Evolutionary conservation across 2,329 filamentous ascomycete genomes (phyloP), one percentile per base, ranked within the genome.

Genomic region (Orbilia javanica): DNA sequence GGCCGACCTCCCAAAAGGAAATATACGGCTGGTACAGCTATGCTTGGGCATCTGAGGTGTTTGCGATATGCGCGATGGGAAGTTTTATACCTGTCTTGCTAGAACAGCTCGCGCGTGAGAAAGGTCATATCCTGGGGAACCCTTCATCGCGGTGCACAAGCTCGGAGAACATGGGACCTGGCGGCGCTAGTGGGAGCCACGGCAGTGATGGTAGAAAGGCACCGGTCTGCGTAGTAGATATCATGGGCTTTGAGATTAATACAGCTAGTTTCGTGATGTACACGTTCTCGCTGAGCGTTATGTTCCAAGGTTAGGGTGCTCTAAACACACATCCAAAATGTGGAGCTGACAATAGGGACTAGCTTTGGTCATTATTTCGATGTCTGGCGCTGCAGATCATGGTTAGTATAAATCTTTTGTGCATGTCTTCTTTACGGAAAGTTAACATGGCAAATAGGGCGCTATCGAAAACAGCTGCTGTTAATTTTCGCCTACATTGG

Each of bases 261-360:
- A 97, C 95, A 0, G 94, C 95, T 39, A 96, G 93, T 84, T 97
- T 98, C 84, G 95, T 94, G 83, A 97, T 98, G 93, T 98, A 98
- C 85, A 97, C 94, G 1, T 99, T 99, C 84, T 97, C 94, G 73
- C 87, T 96, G 82, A 96, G 93, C 83, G 96, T 99, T 0, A 60
- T 79, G 64, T 79, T 79, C 46, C 75, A 79, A 74, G 75, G 68
- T 79, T 53, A 13, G 72, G 18, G 27, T 1, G 4, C 22, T 18
- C 36, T 11, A 18, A 22, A 22, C 15, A 20, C 7, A 29, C 6
- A 2, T 57, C 46, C 11, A 13, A 20, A n/a, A 31, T 36, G 46
- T 10, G 36, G 62, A 70, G 31, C 68, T 66, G 20, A 60, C 46
- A 25, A 10, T 42, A 3, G 34, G 48, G 29, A 15, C 27, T 53